phyloP scores from a whole-genome alignment of 2,329 filamentous ascomycete species.

The Xylariaceae sp. region DNA sequence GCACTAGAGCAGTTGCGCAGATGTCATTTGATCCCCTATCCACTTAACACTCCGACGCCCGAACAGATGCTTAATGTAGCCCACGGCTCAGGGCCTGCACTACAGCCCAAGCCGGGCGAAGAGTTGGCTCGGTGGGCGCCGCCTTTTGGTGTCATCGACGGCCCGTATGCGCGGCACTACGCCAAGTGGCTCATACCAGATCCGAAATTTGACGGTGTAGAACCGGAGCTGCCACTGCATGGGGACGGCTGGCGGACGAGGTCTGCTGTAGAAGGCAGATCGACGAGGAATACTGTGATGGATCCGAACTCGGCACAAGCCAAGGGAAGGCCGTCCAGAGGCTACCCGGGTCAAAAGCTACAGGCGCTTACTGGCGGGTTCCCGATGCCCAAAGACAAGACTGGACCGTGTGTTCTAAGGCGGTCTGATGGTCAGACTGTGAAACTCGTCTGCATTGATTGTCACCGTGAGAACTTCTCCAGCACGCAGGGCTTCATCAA shows the following conservation, averaged over 20 bases:
- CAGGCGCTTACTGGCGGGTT: conserved; percentile 67
- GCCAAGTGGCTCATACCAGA: conserved; percentile 92
- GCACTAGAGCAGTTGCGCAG: conserved; percentile 90
- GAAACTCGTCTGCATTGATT: conserved; percentile 85
- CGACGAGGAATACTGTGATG: conserved; percentile 69
- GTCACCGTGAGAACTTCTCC: conserved; percentile 83
- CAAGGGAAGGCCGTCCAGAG: conserved; percentile 46
- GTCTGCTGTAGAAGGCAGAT: conserved; percentile 60
- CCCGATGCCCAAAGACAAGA: conserved; percentile 70
- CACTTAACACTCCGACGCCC: conserved; percentile 62
- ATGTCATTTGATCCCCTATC: conserved; percentile 88
- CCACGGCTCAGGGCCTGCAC: conserved; percentile 66
- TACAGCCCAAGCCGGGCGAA: conserved; percentile 57
- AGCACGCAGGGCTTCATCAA: conserved; percentile 99
- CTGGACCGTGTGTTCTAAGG: conserved; percentile 77
- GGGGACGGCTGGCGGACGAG: conserved; percentile 40
- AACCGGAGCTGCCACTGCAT: conserved; percentile 41
- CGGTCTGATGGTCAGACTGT: conserved; percentile 81
- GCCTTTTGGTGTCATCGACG: conserved; percentile 85
- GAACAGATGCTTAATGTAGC: conserved; percentile 65
- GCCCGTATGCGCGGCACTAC: conserved; percentile 91
- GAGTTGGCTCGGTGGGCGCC: conserved; percentile 71
- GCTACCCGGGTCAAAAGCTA: conserved; percentile 54
- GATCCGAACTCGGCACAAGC: conserved; percentile 44
- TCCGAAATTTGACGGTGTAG: conserved; percentile 71